Conservation (phyloP, 306 rosid genomes). For the Corylus americana region DNA sequence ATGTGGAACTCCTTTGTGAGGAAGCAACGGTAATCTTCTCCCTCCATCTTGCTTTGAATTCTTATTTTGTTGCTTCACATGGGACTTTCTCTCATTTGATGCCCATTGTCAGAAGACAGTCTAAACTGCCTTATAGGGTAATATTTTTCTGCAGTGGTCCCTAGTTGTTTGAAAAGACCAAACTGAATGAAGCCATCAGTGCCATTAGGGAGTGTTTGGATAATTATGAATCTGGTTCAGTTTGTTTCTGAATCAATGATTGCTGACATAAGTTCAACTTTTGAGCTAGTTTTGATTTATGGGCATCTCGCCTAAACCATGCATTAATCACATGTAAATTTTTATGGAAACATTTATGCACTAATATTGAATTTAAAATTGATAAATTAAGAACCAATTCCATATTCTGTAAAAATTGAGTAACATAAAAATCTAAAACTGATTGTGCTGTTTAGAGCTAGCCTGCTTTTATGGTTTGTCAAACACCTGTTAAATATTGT, state of each 20-base stretch:
- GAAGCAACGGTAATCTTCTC: slow-evolving; percentile 60
- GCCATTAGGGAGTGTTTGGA: background rate
- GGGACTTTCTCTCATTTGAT: background rate
- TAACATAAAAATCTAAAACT: background rate
- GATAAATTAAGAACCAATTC: background rate
- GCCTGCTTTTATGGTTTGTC: background rate
- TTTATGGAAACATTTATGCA: background rate
- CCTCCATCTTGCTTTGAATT: slow-evolving; percentile 16
- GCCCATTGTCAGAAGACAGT: background rate
- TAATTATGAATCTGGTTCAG: background rate
- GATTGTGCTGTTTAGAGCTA: background rate
- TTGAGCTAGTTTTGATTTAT: background rate
- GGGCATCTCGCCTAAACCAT: background rate
- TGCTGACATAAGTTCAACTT: background rate
- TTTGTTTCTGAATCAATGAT: background rate
- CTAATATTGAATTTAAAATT: background rate
- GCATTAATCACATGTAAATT: background rate
- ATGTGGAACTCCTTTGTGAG: slow-evolving; percentile 80
- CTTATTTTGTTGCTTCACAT: background rate
- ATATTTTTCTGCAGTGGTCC: background rate
- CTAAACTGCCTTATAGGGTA: background rate
- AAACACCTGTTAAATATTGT: background rate
- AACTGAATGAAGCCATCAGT: background rate
- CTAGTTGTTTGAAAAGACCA: background rate
- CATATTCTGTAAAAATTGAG: background rate